Base-by-base conservation (phyloP, 495 filamentous ascomycete genomes). In the Xylaria venustula region DNA sequence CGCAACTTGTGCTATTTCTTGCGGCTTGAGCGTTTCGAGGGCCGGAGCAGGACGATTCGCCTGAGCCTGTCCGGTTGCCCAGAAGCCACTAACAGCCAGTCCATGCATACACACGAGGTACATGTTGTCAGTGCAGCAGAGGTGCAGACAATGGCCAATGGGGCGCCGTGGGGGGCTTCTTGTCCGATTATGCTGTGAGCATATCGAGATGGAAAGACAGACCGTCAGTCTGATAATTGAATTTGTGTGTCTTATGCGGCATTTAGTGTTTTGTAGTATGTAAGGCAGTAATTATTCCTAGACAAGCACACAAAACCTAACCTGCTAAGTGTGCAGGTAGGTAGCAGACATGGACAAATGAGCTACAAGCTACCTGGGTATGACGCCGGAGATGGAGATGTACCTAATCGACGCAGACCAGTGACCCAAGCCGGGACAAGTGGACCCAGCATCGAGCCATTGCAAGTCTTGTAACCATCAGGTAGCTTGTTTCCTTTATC, bases 231-330 rank as follows among this genome's bases (percentile, higher is more conserved):
- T n/a, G n/a, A n/a, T n/a, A 55, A 55, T 34, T 6, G 44, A 45
- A 17, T 25, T 45, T 15, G 15, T 23, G 7, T 55, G 23, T n/a
- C 26, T n/a, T 17, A 55, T 55, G 53, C 53, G 53, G 53, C 53
- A 55, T 55, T 55, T 55, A 55, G 53, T 45, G 53, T 55, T 55
- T 45, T 44, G 40, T 22, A 54, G 51, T 42, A 45, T 20, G 42
- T 45, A 45, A 45, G 42, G 20, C 20, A 45, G 42, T 17, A 45
- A 23, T 2, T 20, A 17, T 22, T 45, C 42, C 17, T 5, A 20
- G n/a, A 20, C 20, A 45, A 45, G 5, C 6, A 45, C 17, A 15
- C 30, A 34, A 4, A 11, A 34, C 30, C 11, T 5, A 4, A 34
- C 30, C 5, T 34, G n/a, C n/a, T n/a, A n/a, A 34, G 30, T 34